Evolutionary conservation across 2,329 filamentous ascomycete genomes (phyloP), one percentile per base, ranked within the genome.

Genomic region (Botrytis tulipae): DNA sequence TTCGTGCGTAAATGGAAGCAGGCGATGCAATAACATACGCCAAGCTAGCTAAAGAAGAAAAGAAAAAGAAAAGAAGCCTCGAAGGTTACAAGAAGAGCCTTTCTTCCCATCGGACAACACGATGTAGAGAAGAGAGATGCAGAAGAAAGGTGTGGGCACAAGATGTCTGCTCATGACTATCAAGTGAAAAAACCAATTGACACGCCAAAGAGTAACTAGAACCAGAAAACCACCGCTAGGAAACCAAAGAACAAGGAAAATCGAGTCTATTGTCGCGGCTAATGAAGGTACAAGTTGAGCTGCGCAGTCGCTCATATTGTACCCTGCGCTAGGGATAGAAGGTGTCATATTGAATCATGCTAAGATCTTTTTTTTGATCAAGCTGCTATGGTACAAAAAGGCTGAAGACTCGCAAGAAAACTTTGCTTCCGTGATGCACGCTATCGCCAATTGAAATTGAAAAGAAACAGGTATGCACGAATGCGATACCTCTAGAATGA

Each of bases 381-480:
- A 78, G 77, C 75, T 78, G 75, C 75, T 81, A 80, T 81, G 79
- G 78, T 81, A 81, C 80, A 81, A 72, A 75, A 73, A 75, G 77
- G 77, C 76, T 76, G 76, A 74, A 74, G 74, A 77, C 76, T 73
- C 76, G 76, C 71, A 40, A 51, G 73, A 73, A 69, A 76, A 70
- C 72, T 57, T 76, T 75, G 71, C 76, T 72, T 74, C 76, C 76
- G 75, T 74, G 74, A 77, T 79, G 78, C 78, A 79, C 78, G 78
- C 74, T 73, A 72, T 69, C 76, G 76, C 76, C 76, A 77, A 78
- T 79, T 73, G 74, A 78, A 77, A 61, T 72, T 74, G 76, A 73
- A 74, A 73, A 73, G 73, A 71, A 76, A 78, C 76, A 74, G 73
- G 75, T 63, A 61, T 76, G 76, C 76, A 75, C 54, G 63, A 42